These are phyloP conservation scores for Pachysolen tannophilus DNA, from an alignment of 805 yeast genomes.

Conservation along the genomic window DNA sequence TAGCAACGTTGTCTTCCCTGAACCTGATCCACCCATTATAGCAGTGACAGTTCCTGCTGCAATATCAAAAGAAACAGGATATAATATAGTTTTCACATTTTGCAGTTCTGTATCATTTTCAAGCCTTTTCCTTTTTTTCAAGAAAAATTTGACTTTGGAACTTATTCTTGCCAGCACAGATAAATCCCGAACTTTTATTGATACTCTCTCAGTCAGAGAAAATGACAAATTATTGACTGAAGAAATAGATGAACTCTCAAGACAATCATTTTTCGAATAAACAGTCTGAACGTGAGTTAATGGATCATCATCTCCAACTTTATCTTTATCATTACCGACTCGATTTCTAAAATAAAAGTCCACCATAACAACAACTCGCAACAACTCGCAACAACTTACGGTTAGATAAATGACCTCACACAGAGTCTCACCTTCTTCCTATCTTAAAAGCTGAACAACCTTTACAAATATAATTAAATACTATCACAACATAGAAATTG, in stretches of 20 bases:
- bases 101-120: conserved; percentile 15
- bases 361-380: too few relatives aligned
- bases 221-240: conserved; percentile 13
- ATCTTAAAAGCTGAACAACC: too few relatives aligned
- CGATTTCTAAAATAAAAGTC: too few relatives aligned
- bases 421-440: too few relatives aligned
- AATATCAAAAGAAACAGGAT: conserved; percentile 50
- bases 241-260: not conserved
- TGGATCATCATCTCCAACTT: too few relatives aligned
- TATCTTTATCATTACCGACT: too few relatives aligned
- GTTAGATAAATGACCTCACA: too few relatives aligned
- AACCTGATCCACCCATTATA: conserved; percentile 82
- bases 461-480: too few relatives aligned
- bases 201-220: conserved; percentile 18
- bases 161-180: conserved; percentile 13
- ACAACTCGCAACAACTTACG: too few relatives aligned
- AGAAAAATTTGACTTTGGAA: not conserved
- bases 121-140: not conserved
- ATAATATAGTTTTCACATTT: conserved; percentile 29
- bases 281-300: too few relatives aligned
- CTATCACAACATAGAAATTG: too few relatives aligned
- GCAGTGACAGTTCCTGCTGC: conserved; percentile 62
- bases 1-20: conserved; percentile 76
- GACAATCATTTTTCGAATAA: too few relatives aligned
- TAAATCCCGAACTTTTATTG: conserved; percentile 17